Conservation (phyloP, 2,329 filamentous ascomycete species). For the Penicillium sp. region DNA sequence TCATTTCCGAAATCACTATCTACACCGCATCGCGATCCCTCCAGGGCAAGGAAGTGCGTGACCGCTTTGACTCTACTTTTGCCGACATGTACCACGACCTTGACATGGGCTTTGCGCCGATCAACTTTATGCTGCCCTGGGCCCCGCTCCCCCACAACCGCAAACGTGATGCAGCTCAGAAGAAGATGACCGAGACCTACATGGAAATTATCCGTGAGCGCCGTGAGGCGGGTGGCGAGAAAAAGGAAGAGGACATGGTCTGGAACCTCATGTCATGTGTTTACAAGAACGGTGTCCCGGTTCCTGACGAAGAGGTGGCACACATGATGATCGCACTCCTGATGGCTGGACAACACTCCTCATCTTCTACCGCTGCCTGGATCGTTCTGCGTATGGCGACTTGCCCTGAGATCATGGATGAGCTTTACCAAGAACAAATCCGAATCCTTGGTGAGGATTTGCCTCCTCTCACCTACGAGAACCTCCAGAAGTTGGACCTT, state of each 20-base stretch:
- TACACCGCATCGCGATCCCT: slow-evolving; percentile 85
- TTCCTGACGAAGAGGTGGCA: slow-evolving; percentile 83
- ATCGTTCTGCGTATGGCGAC: slow-evolving; percentile 79
- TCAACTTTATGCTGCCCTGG: slow-evolving; percentile 92
- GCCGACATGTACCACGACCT: slow-evolving; percentile 84
- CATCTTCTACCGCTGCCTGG: slow-evolving; percentile 81
- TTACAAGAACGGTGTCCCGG: slow-evolving; percentile 77
- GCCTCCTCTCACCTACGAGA: slow-evolving; percentile 73
- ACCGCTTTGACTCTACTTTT: slow-evolving; percentile 76
- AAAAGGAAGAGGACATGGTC: slow-evolving; percentile 74
- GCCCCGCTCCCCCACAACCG: slow-evolving; percentile 86
- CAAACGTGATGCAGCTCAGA: slow-evolving; percentile 75
- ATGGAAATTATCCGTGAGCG: slow-evolving; percentile 78
- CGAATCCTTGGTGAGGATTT: slow-evolving; percentile 71
- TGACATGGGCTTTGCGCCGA: slow-evolving; percentile 83
- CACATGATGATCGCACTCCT: slow-evolving; percentile 94
- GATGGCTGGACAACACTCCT: slow-evolving; percentile 90
- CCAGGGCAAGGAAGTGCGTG: slow-evolving; percentile 80
- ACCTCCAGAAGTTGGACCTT: slow-evolving; percentile 74
- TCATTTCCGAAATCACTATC: slow-evolving; percentile 83
- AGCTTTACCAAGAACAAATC: slow-evolving; percentile 81
- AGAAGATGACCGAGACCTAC: slow-evolving; percentile 78
- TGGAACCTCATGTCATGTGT: slow-evolving; percentile 83
- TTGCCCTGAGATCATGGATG: slow-evolving; percentile 76
- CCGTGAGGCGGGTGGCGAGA: slow-evolving; percentile 54